Conservation (phyloP, 495 filamentous ascomycete species). For the Usnea hakonensis region DNA sequence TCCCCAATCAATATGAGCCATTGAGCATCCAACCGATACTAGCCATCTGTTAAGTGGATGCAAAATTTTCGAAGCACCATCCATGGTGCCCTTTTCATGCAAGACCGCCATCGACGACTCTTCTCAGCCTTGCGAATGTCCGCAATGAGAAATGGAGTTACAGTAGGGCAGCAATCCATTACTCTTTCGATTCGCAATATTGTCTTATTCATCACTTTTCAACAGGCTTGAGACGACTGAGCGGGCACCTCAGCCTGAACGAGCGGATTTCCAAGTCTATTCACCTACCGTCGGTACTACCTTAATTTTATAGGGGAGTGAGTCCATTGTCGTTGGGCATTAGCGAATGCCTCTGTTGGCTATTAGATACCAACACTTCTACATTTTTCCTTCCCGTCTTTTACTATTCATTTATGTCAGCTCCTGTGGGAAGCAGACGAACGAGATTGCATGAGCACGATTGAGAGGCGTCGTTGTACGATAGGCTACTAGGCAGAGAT, state of each 20-base stretch:
- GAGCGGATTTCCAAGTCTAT: neutral
- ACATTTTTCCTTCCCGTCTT: neutral
- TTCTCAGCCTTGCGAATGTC: neutral
- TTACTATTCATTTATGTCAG: neutral
- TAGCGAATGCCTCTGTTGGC: constrained; percentile 6
- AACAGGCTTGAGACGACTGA: neutral
- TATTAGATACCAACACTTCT: neutral
- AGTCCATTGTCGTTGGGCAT: neutral
- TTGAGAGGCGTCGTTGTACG: neutral
- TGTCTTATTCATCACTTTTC: neutral
- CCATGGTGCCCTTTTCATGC: neutral
- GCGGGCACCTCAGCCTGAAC: constrained; percentile 1
- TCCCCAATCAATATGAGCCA: constrained; percentile 50
- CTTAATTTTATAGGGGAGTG: neutral
- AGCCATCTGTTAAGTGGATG: neutral
- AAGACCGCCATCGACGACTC: neutral
- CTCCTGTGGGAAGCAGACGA: neutral
- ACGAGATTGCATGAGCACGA: neutral
- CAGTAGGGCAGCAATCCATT: neutral
- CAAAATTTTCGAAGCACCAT: neutral
- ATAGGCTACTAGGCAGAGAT: neutral
- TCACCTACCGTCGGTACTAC: neutral
- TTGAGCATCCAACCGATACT: neutral
- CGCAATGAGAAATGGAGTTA: neutral
- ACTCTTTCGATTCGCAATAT: neutral